Conservation (phyloP, 2,329 filamentous ascomycete species). For the Coniochaeta sp. region DNA sequence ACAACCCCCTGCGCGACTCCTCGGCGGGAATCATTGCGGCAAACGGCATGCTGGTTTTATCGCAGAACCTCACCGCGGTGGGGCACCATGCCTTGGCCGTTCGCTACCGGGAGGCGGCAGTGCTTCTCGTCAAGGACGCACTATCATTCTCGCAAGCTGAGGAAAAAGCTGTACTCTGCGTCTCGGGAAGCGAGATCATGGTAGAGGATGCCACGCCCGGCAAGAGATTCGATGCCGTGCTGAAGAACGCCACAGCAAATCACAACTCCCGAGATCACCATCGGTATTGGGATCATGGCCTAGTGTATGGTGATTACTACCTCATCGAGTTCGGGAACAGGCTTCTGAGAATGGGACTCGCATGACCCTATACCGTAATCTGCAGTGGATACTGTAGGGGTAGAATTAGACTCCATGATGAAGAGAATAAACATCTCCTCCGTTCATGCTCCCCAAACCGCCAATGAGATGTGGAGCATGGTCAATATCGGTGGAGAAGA, state of each 20-base stretch:
- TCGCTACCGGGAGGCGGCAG: background rate
- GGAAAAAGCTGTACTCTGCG: background rate
- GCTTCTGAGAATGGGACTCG: conserved; percentile 25
- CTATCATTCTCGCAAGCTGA: background rate
- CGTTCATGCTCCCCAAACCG: background rate
- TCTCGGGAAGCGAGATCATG: background rate
- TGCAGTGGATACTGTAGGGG: background rate
- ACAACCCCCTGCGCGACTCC: conserved; percentile 12
- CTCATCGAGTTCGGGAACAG: conserved; percentile 38
- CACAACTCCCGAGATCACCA: conserved; percentile 23
- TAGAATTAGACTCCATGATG: background rate
- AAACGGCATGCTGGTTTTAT: conserved; percentile 16
- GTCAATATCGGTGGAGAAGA: conserved; percentile 7
- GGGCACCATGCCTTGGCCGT: conserved; percentile 1
- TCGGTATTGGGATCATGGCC: conserved; percentile 26
- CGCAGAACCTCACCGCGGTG: conserved; percentile 9
- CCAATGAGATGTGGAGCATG: background rate
- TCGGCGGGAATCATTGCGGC: conserved; percentile 16
- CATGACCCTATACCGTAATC: too few species aligned
- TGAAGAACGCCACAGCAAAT: conserved; percentile 27
- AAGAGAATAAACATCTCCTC: background rate
- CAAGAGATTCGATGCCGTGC: conserved; percentile 21
- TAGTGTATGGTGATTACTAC: conserved; percentile 44
- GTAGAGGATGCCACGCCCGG: conserved; percentile 9
- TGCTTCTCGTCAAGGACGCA: background rate